Percentiles rank a stretch among this genome's conserved stretches.
phyloP scores from a whole-genome alignment of 2,329 filamentous ascomycete genomes.

The Teratosphaeria pseudoeucalypti region DNA sequence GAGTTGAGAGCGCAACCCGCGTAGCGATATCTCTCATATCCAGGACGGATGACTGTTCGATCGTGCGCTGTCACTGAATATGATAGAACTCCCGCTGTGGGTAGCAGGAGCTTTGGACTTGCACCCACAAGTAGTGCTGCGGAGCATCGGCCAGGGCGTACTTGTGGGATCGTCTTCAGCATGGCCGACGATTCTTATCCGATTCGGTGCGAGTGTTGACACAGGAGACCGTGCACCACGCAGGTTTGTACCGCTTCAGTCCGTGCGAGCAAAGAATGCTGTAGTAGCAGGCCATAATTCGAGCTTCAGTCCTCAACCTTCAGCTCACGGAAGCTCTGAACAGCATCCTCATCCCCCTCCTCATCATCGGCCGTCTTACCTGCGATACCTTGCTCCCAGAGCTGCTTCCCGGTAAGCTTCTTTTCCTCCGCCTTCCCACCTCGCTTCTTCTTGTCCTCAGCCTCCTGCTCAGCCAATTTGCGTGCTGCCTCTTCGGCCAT shows the following conservation, averaged over 20 bases:
- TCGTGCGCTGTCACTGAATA: too few species aligned
- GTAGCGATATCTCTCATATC: background rate
- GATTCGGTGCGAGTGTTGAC: too few species aligned
- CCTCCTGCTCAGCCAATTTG: slow-evolving; percentile 54
- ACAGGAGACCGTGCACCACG: too few species aligned
- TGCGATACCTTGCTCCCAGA: slow-evolving; percentile 40
- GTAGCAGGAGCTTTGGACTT: too few species aligned
- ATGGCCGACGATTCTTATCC: too few species aligned
- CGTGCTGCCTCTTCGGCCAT: slow-evolving; percentile 60
- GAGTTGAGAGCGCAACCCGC: background rate
- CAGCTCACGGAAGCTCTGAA: slow-evolving; percentile 58
- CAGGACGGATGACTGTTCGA: too few species aligned
- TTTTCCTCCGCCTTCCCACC: slow-evolving; percentile 59
- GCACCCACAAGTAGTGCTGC: too few species aligned
- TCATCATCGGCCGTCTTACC: slow-evolving; percentile 59
- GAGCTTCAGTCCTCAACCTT: slow-evolving; percentile 42
- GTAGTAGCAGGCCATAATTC: background rate
- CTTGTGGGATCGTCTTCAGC: too few species aligned
- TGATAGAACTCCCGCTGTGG: too few species aligned
- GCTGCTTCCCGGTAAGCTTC: slow-evolving; percentile 56
- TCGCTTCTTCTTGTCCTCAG: slow-evolving; percentile 50
- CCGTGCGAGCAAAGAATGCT: too few species aligned
- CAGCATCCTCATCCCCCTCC: slow-evolving; percentile 50
- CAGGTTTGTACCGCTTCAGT: too few species aligned
- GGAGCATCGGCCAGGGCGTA: too few species aligned